phyloP scores from a whole-genome alignment of 208 protist species.

The Trypanosoma melophagium region DNA sequence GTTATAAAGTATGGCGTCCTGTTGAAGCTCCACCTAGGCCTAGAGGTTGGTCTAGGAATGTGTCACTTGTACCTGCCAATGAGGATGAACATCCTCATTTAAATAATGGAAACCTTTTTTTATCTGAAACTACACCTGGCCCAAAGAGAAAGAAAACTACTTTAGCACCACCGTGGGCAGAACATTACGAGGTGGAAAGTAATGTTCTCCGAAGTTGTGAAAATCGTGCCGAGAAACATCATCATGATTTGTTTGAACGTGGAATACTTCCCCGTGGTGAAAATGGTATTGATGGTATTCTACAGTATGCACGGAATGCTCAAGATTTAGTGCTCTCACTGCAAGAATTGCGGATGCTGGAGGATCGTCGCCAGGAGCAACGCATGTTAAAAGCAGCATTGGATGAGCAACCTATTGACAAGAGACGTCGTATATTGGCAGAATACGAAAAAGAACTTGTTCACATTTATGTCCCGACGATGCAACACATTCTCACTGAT shows the following conservation, averaged over 20 bases:
- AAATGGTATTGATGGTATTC: slow-evolving; percentile 49
- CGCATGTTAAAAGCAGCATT: slow-evolving; percentile 31
- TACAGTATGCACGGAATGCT: slow-evolving; percentile 38
- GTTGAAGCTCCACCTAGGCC: slow-evolving; percentile 6
- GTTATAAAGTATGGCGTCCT: slow-evolving; percentile 17
- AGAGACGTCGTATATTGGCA: slow-evolving; percentile 33
- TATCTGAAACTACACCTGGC: neutral
- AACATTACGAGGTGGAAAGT: slow-evolving; percentile 10
- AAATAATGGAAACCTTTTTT: neutral
- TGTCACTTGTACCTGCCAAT: neutral
- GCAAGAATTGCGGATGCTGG: slow-evolving; percentile 35
- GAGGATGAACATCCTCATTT: neutral
- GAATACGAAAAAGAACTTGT: slow-evolving; percentile 65
- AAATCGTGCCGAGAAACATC: neutral
- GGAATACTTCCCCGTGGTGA: slow-evolving; percentile 40
- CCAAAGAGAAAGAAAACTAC: neutral
- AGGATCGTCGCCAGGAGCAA: slow-evolving; percentile 35
- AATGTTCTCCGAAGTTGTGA: neutral
- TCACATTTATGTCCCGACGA: slow-evolving; percentile 46
- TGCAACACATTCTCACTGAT: slow-evolving; percentile 48
- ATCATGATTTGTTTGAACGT: slow-evolving; percentile 3
- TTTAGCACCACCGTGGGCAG: slow-evolving; percentile 19
- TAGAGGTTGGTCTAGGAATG: neutral
- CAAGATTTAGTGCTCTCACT: slow-evolving; percentile 35
- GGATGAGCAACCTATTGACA: slow-evolving; percentile 46